A percentile compares a stretch with the other conserved stretches of the same genome.
phyloP scores from a whole-genome alignment of 208 protist species.

The Crithidia mellificae region DNA sequence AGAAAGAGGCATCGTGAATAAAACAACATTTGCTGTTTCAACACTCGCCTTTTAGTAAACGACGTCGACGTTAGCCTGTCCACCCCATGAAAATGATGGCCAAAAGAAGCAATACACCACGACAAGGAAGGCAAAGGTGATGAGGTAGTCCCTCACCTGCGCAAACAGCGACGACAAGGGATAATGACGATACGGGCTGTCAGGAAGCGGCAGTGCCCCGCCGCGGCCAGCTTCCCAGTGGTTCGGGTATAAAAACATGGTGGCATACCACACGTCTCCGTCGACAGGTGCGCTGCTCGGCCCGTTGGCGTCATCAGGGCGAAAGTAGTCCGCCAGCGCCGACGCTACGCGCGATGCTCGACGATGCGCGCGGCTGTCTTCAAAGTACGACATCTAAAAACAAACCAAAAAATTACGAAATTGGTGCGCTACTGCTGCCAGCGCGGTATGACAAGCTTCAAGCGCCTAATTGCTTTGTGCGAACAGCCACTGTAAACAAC shows the following conservation, averaged over 20 bases:
- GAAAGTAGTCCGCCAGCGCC: conserved; percentile 6
- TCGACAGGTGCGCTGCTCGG: conserved; percentile 40
- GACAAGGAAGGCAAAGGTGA: conserved; percentile 11
- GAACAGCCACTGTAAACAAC: too few relatives aligned
- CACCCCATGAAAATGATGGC: neutral
- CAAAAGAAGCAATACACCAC: conserved; percentile 12
- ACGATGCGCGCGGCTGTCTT: conserved; percentile 12
- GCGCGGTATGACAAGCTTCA: too few relatives aligned
- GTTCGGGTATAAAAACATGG: conserved; percentile 79
- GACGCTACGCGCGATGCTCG: conserved; percentile 5
- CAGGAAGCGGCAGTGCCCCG: conserved; percentile 28
- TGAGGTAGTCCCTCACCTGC: conserved; percentile 11
- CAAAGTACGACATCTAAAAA: conserved; percentile 17
- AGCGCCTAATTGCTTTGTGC: too few relatives aligned
- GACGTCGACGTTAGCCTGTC: neutral
- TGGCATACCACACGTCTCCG: conserved; percentile 79
- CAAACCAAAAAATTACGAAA: too few relatives aligned
- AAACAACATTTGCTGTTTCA: too few relatives aligned
- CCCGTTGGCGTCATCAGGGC: conserved; percentile 31
- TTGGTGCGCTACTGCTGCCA: too few relatives aligned
- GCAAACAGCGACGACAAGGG: conserved; percentile 7
- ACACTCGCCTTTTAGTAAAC: conserved; percentile 1
- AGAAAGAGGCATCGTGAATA: too few relatives aligned
- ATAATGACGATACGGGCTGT: conserved; percentile 17
- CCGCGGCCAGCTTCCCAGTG: conserved; percentile 65